These are phyloP conservation scores for Sporothrix luriei DNA, from an alignment of 2,329 filamentous ascomycete genomes.

Conservation along the genomic window DNA sequence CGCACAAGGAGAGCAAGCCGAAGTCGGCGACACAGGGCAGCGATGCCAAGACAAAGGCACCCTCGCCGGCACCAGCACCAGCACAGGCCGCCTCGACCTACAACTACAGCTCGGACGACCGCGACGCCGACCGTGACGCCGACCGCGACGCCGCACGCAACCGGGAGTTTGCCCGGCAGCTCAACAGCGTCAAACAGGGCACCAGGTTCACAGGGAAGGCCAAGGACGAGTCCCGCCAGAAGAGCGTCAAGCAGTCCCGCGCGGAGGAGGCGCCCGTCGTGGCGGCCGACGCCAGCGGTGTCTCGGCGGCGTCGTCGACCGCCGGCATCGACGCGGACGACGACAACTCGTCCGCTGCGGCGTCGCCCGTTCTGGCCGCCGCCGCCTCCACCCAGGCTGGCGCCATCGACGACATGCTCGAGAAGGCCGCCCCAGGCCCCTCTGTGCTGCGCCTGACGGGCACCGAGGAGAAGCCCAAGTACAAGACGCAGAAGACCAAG, in stretches of 20 bases:
- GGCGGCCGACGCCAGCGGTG: conserved; percentile 48
- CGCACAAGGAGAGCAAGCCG: conserved; percentile 40
- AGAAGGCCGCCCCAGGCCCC: conserved; percentile 67
- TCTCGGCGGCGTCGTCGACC: conserved; percentile 67
- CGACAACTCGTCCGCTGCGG: conserved; percentile 70
- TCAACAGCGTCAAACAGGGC: conserved; percentile 71
- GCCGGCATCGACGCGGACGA: conserved; percentile 78
- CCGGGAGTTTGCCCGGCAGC: conserved; percentile 74
- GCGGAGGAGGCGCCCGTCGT: conserved; percentile 53
- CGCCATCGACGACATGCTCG: conserved; percentile 90
- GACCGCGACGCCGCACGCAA: conserved; percentile 45
- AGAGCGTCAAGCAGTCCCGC: conserved; percentile 70
- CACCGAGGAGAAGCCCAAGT: conserved; percentile 55
- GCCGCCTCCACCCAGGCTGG: conserved; percentile 59
- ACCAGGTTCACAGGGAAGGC: conserved; percentile 59
- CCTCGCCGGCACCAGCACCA: conserved; percentile 33
- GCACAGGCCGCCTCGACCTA: conserved; percentile 18
- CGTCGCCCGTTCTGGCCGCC: conserved; percentile 64
- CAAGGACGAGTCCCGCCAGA: conserved; percentile 64
- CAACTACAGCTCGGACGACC: conserved; percentile 54
- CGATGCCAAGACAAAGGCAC: conserved; percentile 45
- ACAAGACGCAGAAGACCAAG: conserved; percentile 65
- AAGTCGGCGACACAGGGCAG: conserved; percentile 40
- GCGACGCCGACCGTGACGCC: conserved; percentile 46
- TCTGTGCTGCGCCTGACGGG: conserved; percentile 78